Conservation (phyloP, 2,329 filamentous ascomycete species). For the Aspergillus costaricaensis region DNA sequence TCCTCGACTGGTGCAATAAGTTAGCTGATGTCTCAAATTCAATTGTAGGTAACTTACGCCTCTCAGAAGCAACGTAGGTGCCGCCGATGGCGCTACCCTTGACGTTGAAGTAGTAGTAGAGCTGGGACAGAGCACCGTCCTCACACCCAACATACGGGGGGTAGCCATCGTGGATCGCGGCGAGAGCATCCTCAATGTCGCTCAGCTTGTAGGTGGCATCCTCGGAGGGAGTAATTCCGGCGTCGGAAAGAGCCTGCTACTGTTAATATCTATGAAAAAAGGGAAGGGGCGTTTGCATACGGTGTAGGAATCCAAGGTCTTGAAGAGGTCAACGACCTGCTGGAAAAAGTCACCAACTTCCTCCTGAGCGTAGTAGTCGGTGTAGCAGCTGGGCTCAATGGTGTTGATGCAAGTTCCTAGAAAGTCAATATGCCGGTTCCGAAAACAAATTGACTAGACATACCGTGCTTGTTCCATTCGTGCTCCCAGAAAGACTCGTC, state of each 20-base stretch:
- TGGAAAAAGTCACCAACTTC: slow-evolving; percentile 63
- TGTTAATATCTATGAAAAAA: not conserved
- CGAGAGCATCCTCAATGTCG: slow-evolving; percentile 54
- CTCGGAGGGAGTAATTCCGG: slow-evolving; percentile 56
- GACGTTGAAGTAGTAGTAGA: slow-evolving; percentile 58
- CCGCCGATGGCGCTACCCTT: slow-evolving; percentile 62
- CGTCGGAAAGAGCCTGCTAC: slow-evolving; percentile 53
- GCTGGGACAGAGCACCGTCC: slow-evolving; percentile 52
- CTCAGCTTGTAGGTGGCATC: slow-evolving; percentile 54
- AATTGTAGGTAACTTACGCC: slow-evolving; percentile 36
- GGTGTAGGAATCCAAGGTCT: slow-evolving; percentile 57
- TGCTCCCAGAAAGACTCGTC: slow-evolving; percentile 67
- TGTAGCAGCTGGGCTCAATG: slow-evolving; percentile 65
- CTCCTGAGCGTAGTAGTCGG: slow-evolving; percentile 54
- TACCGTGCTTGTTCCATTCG: slow-evolving; percentile 69
- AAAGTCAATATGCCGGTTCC: no score
- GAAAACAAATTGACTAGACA: not conserved
- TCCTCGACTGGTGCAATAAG: slow-evolving; percentile 29
- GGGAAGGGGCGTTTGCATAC: slow-evolving; percentile 26
- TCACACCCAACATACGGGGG: slow-evolving; percentile 55
- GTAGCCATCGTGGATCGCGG: slow-evolving; percentile 50
- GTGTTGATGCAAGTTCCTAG: slow-evolving; percentile 68
- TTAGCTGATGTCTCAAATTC: not conserved
- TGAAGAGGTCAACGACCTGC: slow-evolving; percentile 57
- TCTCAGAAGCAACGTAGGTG: slow-evolving; percentile 59